Base-by-base conservation (phyloP, 768 basidiomycete species). In the Psilocybe subaeruginosa region DNA sequence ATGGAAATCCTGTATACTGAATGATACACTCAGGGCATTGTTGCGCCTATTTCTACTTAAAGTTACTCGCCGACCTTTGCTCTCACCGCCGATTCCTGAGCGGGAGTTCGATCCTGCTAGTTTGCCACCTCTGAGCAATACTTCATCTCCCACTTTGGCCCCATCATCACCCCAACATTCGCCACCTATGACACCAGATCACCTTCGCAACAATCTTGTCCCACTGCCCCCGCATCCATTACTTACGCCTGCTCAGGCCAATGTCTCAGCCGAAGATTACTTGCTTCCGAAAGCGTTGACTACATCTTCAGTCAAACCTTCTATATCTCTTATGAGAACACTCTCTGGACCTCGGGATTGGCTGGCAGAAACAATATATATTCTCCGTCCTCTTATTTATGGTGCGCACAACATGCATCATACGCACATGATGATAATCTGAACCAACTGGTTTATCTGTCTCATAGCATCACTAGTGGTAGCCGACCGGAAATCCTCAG, bases 91-190 rank as follows among this genome's bases (percentile, higher is more conserved):
- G 17, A 86, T 95, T 56, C 94, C 95, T 12, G 92, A 94, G 74
- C 87, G 95, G 54, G 94, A 95, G 66, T 83, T 93, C 63, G 95
- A 96, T 72, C 90, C 91, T 3, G 80, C 90, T 4, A 79, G 82
- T 49, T 70, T 94, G 7, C 83, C 88, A 12, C 71, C 83, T 8
- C 77, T 78, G 41, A 85, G 82, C 29, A 77, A 79, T 56, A 71
- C 79, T 30, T 83, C 84, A 7, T 85, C 90, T 16, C 86, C 88
- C 17, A 86, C 86, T 4, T 77, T 87, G 47, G 85, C 78, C 30
- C 80, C 87, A 3, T 84, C 88, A 6, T 83, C 87, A 8, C 82
- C 82, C 12, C 76, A 79, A 0, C 76, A 79, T 17, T 89, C 89
- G 3, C 79, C 82, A 7, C 79, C 87, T 12, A 74, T 81, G 19